phyloP scores from a whole-genome alignment of 176 grass and related monocot genomes.

The Puya raimondii region DNA sequence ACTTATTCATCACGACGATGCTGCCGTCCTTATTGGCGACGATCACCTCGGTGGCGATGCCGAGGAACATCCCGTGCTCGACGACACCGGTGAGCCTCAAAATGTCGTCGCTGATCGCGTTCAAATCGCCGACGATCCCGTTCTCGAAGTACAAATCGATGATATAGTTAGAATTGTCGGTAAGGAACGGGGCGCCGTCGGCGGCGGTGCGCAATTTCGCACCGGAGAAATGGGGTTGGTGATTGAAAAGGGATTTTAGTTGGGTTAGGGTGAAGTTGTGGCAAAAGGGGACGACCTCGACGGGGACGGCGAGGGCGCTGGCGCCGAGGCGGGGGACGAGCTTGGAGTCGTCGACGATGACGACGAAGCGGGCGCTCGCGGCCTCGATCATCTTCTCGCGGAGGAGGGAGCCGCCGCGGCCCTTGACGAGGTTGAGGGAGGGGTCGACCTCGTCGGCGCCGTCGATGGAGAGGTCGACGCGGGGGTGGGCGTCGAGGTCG shows the following conservation, averaged over 20 bases:
- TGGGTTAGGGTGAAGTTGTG: slow-evolving; percentile 29
- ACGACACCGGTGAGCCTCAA: slow-evolving; percentile 70
- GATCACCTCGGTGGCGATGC: slow-evolving; percentile 56
- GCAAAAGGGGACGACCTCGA: slow-evolving; percentile 62
- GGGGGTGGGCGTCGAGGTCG: slow-evolving; percentile 24
- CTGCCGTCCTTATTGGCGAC: slow-evolving; percentile 59
- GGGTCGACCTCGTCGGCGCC: slow-evolving; percentile 72
- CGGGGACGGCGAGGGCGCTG: slow-evolving; percentile 43
- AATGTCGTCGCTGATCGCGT: slow-evolving; percentile 42
- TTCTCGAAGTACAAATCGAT: slow-evolving; percentile 64
- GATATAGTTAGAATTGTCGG: slow-evolving; percentile 71
- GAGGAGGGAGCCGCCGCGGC: slow-evolving; percentile 64
- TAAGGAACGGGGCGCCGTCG: slow-evolving; percentile 24
- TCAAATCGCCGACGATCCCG: slow-evolving; percentile 47
- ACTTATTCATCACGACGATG: slow-evolving; percentile 26
- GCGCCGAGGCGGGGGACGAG: slow-evolving; percentile 45
- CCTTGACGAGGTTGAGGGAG: slow-evolving; percentile 71
- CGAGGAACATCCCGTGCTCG: slow-evolving; percentile 78
- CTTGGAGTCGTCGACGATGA: slow-evolving; percentile 80
- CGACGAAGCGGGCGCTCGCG: slow-evolving; percentile 39
- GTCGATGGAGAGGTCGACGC: slow-evolving; percentile 54
- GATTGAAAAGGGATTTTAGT: slow-evolving; percentile 38
- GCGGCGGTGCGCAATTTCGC: too few species aligned
- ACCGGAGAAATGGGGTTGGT: slow-evolving; percentile 23
- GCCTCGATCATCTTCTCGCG: slow-evolving; percentile 81